Evolutionary conservation across 2,329 filamentous ascomycete species (phyloP).

Genomic region (Arthrocladium fulminans): DNA sequence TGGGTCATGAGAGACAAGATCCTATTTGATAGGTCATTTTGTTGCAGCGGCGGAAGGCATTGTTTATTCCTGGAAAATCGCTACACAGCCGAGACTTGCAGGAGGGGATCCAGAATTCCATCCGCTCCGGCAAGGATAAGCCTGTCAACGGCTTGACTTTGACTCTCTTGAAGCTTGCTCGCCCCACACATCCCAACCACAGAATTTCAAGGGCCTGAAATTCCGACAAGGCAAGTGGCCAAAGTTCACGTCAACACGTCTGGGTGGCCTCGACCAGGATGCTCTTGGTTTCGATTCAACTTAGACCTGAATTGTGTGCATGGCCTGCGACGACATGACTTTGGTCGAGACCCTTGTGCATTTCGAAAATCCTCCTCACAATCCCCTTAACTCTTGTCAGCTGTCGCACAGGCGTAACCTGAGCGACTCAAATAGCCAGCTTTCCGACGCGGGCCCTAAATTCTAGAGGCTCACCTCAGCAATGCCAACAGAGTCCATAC

Average conservation of each 20-base stretch:
- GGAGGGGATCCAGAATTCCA: background rate
- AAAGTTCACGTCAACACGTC: background rate
- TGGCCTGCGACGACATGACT: conserved; percentile 1
- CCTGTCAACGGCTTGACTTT: background rate
- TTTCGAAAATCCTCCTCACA: background rate
- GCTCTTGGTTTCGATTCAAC: conserved; percentile 2
- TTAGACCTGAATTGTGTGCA: conserved; percentile 3
- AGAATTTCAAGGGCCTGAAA: background rate
- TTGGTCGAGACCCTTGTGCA: conserved; percentile 6
- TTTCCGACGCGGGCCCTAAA: background rate
- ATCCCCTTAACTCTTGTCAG: background rate
- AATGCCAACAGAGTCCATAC: background rate
- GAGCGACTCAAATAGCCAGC: background rate
- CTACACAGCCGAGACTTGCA: conserved; percentile 1
- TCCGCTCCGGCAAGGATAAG: conserved; percentile 6
- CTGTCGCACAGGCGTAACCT: background rate
- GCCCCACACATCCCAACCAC: background rate
- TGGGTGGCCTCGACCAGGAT: background rate
- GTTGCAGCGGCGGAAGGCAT: background rate
- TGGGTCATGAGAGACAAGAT: background rate
- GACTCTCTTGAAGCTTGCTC: background rate
- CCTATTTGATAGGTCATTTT: background rate
- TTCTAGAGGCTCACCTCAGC: background rate
- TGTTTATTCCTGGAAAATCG: background rate
- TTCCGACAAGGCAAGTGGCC: background rate